A percentile compares a stretch with the other conserved stretches of the same genome.
These are phyloP conservation scores for Metarhizium anisopliae DNA, from an alignment of 2,329 filamentous ascomycete species.

Conservation along the genomic window DNA sequence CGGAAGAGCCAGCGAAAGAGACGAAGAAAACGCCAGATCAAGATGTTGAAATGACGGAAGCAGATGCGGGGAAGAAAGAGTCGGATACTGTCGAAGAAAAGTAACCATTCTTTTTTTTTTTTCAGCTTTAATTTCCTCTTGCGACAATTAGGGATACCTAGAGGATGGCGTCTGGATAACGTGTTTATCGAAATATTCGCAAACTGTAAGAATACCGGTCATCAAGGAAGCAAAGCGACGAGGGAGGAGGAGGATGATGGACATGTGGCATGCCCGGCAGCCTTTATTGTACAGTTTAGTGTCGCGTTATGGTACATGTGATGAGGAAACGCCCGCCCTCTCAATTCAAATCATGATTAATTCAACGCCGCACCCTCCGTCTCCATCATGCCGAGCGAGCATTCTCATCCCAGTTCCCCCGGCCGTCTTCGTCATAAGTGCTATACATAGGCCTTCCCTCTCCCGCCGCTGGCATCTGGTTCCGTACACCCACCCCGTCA, in stretches of 20 bases:
- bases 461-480: too few relatives aligned
- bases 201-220: neutral
- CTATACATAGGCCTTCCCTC: too few relatives aligned
- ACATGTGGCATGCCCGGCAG: neutral
- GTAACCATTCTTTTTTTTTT: slow-evolving; percentile 1
- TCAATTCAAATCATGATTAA: neutral
- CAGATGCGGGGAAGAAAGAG: slow-evolving; percentile 2
- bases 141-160: neutral
- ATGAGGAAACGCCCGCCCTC: neutral
- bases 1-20: slow-evolving; percentile 6
- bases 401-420: too few relatives aligned
- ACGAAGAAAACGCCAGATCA: slow-evolving; percentile 10
- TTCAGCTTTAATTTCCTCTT: neutral
- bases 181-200: neutral
- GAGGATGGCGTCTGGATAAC: neutral
- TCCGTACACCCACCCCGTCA: neutral
- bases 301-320: neutral
- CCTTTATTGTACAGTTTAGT: slow-evolving; percentile 1
- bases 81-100: slow-evolving; percentile 7
- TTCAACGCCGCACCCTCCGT: neutral
- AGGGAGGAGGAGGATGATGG: neutral
- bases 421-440: too few relatives aligned
- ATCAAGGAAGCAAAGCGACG: neutral
- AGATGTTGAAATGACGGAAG: slow-evolving; percentile 25
- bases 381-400: too few relatives aligned